Percentiles rank a stretch among this genome's conserved stretches.
Evolutionary conservation across 345 rosid species (phyloP).

Genomic region (Euclidium syriacum): DNA sequence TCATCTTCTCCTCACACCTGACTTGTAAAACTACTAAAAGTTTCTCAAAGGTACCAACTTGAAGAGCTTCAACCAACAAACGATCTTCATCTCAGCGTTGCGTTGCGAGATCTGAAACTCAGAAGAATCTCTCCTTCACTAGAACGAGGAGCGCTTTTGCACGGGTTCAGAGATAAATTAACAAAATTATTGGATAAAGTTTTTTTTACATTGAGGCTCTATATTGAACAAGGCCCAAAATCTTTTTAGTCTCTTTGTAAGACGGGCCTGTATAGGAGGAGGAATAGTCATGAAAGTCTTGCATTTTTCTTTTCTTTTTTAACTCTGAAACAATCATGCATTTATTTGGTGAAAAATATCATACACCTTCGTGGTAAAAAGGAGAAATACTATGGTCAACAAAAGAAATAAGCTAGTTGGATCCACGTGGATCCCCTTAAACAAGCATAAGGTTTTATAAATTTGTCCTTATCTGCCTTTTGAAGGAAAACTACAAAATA

Average conservation of each 20-base stretch:
- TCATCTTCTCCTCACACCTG: conserved; percentile 62
- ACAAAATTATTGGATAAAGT: too few relatives aligned
- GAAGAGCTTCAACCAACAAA: conserved; percentile 56
- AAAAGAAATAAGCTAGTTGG: conserved; percentile 6
- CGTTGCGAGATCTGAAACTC: conserved; percentile 66
- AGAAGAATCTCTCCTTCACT: conserved; percentile 72
- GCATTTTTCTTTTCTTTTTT: too few relatives aligned
- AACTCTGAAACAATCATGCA: too few relatives aligned
- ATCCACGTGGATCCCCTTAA: conserved; percentile 1
- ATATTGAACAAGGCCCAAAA: conserved; percentile 6
- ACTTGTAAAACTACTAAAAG: conserved; percentile 67
- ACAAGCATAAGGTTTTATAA: conserved; percentile 18
- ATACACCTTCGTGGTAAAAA: not conserved
- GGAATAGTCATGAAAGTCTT: not conserved
- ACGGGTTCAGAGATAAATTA: too few relatives aligned
- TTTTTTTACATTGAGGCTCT: too few relatives aligned
- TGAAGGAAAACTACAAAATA: conserved; percentile 4
- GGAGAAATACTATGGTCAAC: not conserved
- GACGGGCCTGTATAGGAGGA: too few relatives aligned
- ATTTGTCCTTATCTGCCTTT: conserved; percentile 8
- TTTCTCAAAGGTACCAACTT: conserved; percentile 82
- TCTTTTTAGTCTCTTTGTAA: too few relatives aligned
- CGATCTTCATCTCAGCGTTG: conserved; percentile 39
- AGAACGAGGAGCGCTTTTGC: conserved; percentile 52
- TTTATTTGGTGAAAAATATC: not conserved